Base-by-base conservation (phyloP, 495 filamentous ascomycete genomes). In the Trichoderma virens region DNA sequence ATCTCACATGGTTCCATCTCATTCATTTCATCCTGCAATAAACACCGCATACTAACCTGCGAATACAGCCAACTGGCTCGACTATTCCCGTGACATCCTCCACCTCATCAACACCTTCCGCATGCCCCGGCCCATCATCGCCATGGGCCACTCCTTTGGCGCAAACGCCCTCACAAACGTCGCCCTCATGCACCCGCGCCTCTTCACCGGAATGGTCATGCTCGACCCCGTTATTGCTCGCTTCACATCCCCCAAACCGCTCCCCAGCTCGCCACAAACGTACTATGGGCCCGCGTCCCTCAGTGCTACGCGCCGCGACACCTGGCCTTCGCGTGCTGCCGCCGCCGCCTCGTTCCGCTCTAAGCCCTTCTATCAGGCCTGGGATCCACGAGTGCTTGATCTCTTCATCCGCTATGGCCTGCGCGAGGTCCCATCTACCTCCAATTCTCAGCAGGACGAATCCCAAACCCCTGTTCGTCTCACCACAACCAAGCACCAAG, bases 131-230 rank as follows among this genome's bases (percentile, higher is more conserved):
- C 93, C 94, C 5, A 75, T 97, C n/a, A 76, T 97, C 64, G 94
- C 93, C 32, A 72, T 98, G 3, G 94, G 94, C 25, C 94, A 98
- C 75, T 93, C 89, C 72, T 89, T 92, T 81, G 94, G 94, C 67
- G 93, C 83, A 65, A 83, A 82, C 70, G 83, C 89, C 61, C 82
- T 91, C 66, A 73, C 77, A 63, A 78, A 83, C 63, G 72, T 83
- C 18, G 79, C 90, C 20, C 78, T 94, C 16, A 81, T 92, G 66
- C 90, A 96, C 76, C 92, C 94, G 9, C 86, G 92, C 4, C 84
- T 98, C 11, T 81, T 97, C 65, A 82, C 45, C 28, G 77, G 73
- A 38, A 67, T 72, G 2, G 73, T 83, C 34, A 64, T 67, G 20
- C 73, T 76, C 66, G 74, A 73, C 32, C 72, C 70, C 47, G 70